Evolutionary conservation across 169 alveolate genomes (phyloP).

Genomic region (Plasmodium knowlesi): DNA sequence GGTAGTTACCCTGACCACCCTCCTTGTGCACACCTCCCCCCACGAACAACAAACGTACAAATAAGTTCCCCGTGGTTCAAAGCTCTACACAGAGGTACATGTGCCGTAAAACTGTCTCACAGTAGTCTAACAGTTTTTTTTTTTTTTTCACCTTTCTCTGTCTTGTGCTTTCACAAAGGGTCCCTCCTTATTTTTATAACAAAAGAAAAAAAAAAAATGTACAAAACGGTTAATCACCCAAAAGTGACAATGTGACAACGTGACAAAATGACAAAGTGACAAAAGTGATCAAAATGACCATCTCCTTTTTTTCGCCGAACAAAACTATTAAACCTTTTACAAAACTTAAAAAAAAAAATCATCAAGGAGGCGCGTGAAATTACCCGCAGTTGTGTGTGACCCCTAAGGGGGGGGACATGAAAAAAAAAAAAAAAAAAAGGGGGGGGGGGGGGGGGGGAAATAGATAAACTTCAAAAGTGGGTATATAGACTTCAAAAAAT

Average conservation of each 20-base stretch:
- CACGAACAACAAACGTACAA: not conserved
- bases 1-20: not conserved
- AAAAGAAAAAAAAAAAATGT: not conserved
- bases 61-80: not conserved
- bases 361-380: not conserved
- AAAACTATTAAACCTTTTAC: not conserved
- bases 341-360: not conserved
- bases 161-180: not conserved
- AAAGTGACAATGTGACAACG: too few species aligned
- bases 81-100: not conserved
- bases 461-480: not conserved
- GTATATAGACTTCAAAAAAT: not conserved
- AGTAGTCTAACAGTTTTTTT: not conserved
- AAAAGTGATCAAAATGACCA: not conserved
- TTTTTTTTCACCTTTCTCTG: not conserved
- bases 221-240: not conserved
- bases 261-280: not conserved
- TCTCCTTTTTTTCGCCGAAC: not conserved
- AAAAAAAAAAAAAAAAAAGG: not conserved
- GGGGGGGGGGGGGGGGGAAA: not conserved
- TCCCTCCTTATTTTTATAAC: not conserved
- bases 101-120: not conserved
- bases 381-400: not conserved
- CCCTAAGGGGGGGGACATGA: not conserved
- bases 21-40: not conserved